Conservation (phyloP, 1,284 basidiomycete species). For the Cutaneotrichosporon cyanovorans region DNA sequence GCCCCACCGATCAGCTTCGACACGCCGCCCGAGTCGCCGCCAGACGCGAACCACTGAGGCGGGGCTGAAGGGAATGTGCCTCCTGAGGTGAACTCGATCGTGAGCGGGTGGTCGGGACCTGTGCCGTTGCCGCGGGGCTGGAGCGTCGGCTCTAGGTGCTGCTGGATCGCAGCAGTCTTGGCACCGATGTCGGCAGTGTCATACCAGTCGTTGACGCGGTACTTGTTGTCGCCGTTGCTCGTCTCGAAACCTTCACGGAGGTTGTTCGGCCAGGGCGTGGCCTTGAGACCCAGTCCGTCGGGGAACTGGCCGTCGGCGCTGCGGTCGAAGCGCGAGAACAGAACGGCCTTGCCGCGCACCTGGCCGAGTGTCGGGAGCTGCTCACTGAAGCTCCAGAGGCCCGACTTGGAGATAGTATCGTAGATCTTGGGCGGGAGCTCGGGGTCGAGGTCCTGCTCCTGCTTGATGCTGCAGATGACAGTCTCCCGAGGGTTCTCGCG, state of each 20-base stretch:
- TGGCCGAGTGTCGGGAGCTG: conserved; percentile 68
- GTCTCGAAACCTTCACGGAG: conserved; percentile 62
- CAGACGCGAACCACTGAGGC: conserved; percentile 54
- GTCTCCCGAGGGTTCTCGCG: conserved; percentile 59
- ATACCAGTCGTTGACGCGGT: conserved; percentile 71
- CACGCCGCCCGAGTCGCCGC: conserved; percentile 4
- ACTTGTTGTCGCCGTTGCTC: conserved; percentile 52
- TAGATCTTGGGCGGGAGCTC: conserved; percentile 60
- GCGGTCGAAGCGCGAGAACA: conserved; percentile 65
- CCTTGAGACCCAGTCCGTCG: conserved; percentile 63
- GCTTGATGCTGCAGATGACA: conserved; percentile 75
- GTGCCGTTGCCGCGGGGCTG: not conserved
- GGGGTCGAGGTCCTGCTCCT: conserved; percentile 54
- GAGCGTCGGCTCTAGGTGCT: conserved; percentile 20
- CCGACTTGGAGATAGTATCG: conserved; percentile 56
- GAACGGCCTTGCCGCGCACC: conserved; percentile 68
- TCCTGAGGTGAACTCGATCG: conserved; percentile 69
- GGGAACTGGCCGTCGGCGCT: conserved; percentile 51
- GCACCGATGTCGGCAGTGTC: conserved; percentile 9
- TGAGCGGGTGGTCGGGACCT: conserved; percentile 40
- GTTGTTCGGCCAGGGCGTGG: conserved; percentile 72
- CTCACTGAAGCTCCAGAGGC: conserved; percentile 73
- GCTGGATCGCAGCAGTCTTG: conserved; percentile 51
- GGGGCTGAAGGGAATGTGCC: conserved; percentile 66
- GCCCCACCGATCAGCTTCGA: conserved; percentile 1